phyloP scores from a whole-genome alignment of 2,329 filamentous ascomycete genomes.

The Nemania serpens region DNA sequence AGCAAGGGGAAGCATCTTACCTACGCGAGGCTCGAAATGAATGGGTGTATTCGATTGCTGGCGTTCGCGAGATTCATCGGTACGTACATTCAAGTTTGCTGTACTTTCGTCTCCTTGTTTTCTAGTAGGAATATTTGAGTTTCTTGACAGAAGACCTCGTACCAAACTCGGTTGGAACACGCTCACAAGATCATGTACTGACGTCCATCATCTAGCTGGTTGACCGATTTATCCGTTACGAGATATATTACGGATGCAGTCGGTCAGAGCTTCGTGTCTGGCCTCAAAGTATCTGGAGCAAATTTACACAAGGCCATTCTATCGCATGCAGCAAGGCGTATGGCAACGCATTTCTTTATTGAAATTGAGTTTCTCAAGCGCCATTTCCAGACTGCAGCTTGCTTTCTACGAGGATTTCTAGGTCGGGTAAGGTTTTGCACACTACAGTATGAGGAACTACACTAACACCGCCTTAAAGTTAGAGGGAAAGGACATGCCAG shows the following conservation, averaged over 20 bases:
- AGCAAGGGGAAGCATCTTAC: constrained; percentile 29
- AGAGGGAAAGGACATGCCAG: constrained; percentile 33
- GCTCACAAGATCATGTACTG: neutral
- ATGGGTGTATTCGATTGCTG: constrained; percentile 38
- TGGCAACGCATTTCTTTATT: constrained; percentile 39
- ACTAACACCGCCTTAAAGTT: constrained; percentile 33
- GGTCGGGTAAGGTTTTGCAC: constrained; percentile 33
- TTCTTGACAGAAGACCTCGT: neutral
- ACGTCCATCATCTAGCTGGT: constrained; percentile 29
- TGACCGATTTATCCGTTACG: constrained; percentile 37
- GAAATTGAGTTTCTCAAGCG: constrained; percentile 37
- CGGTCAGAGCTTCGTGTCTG: constrained; percentile 29
- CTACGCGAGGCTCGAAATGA: constrained; percentile 34
- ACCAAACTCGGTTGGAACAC: too few species aligned
- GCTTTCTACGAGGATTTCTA: constrained; percentile 39
- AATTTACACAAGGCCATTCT: constrained; percentile 35
- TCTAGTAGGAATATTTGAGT: neutral
- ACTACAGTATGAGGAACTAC: neutral
- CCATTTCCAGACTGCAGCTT: constrained; percentile 36
- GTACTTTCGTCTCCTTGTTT: neutral
- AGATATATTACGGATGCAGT: constrained; percentile 29
- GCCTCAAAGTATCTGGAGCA: constrained; percentile 27
- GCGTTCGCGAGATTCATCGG: constrained; percentile 34
- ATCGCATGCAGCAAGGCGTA: constrained; percentile 32
- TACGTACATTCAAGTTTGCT: constrained; percentile 13